Evolutionary conservation across 441 rosid species (phyloP), one percentile per base, ranked within the genome.

Genomic region (Capsella rubella): DNA sequence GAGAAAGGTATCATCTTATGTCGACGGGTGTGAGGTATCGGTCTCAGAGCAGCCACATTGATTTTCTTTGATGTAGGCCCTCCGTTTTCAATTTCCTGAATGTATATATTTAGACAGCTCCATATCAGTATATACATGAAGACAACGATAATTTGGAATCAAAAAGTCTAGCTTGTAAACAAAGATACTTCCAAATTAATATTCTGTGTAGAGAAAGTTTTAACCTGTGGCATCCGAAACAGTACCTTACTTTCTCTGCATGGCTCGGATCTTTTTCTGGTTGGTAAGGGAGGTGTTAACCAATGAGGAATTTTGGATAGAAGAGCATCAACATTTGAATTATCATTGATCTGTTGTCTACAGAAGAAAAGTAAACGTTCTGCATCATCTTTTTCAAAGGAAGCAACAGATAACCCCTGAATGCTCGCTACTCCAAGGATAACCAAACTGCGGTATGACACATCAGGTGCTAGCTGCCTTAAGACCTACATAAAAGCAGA

Each of bases 351-450:
- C 78, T 82, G 87, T 53, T 70, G 81, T 11, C 80, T 54, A 71
- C 87, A 87, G 78, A 93, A 86, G 88, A 90, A 95, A 76, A 95
- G 94, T 66, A 95, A 83, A 68, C 99, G 97, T 40, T 86, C 86
- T 4, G 99, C 92, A 79, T 95, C 99, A 69, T 91, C 97, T 80
- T 90, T 90, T 79, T 93, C 97, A 75, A 95, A 95, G 64, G 99
- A 85, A 82, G 99, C 97, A 78, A 95, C 97, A 25, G 99, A 81
- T 71, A 93, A 75, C 55, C 99, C 99, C 76, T 95, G 98, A 84
- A 95, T 86, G 82, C 99, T 84, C 43, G 92, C 99, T 42, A 93
- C 86, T 63, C 99, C 99, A 72, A 93, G 84, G 85, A 86, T 84
- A 73, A 90, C 98, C 68, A 95, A 86, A 84, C 93, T 86, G 34